A percentile compares a stretch with the other conserved stretches of the same genome.
These are phyloP conservation scores for Leishmania arabica DNA, from an alignment of 208 protist species.

Conservation along the genomic window DNA sequence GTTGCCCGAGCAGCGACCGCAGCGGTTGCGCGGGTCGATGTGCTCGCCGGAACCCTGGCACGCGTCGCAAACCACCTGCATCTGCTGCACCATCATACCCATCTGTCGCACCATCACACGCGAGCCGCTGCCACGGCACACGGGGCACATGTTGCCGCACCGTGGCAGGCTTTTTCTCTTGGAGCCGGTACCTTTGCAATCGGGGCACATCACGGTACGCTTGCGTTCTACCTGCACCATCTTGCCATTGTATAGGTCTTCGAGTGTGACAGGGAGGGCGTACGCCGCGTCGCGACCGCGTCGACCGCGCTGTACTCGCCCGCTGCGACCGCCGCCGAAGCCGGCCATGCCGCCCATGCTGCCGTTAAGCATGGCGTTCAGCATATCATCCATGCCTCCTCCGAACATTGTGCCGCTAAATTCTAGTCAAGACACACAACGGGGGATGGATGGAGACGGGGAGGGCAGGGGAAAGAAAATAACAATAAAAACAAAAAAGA, in stretches of 20 bases:
- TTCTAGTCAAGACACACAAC: not conserved
- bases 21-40: constrained; percentile 90
- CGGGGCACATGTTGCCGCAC: constrained; percentile 48
- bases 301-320: constrained; percentile 19
- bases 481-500: not conserved
- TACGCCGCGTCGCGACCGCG: constrained; percentile 30
- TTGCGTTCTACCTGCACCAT: constrained; percentile 42
- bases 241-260: constrained; percentile 85
- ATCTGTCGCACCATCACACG: constrained; percentile 91
- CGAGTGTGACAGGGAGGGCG: constrained; percentile 65
- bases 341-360: constrained; percentile 27
- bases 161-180: constrained; percentile 26
- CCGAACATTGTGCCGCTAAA: constrained; percentile 38
- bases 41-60: constrained; percentile 91
- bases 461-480: not conserved
- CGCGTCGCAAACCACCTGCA: constrained; percentile 83
- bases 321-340: constrained; percentile 6
- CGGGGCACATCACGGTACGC: constrained; percentile 53
- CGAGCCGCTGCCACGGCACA: constrained; percentile 92
- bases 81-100: constrained; percentile 96
- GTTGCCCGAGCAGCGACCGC: constrained; percentile 89
- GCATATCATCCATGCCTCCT: constrained; percentile 61
- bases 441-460: not conserved
- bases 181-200: constrained; percentile 67
- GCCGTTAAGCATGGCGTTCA: constrained; percentile 76